These are phyloP conservation scores for Pyricularia pennisetigena DNA, from an alignment of 2,329 filamentous ascomycete species.

Conservation along the genomic window DNA sequence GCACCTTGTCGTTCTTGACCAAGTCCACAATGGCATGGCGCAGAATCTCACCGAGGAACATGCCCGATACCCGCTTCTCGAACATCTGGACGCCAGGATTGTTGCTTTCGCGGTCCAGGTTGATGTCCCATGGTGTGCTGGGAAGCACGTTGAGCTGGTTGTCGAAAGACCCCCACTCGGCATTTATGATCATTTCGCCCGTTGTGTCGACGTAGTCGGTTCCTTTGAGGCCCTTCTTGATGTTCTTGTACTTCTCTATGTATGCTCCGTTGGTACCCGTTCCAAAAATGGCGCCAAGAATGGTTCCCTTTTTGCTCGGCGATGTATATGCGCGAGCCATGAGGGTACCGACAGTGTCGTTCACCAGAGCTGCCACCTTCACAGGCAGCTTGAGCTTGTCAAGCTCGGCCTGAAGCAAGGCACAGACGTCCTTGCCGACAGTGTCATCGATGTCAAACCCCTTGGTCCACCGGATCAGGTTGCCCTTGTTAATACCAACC, in stretches of 20 bases:
- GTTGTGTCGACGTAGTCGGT: conserved; percentile 64
- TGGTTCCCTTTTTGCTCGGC: conserved; percentile 72
- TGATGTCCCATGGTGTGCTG: conserved; percentile 70
- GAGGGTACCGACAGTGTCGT: conserved; percentile 93
- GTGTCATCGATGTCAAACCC: conserved; percentile 96
- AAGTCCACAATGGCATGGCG: conserved; percentile 67
- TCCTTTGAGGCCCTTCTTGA: conserved; percentile 66
- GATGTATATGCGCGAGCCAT: conserved; percentile 97
- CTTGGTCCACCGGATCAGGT: conserved; percentile 95
- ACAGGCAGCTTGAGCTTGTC: conserved; percentile 80
- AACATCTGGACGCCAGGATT: conserved; percentile 98
- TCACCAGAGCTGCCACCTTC: conserved; percentile 89
- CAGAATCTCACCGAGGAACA: conserved; percentile 95
- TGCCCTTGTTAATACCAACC: conserved; percentile 88
- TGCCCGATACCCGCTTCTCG: conserved; percentile 94
- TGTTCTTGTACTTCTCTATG: conserved; percentile 78
- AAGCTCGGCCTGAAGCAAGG: conserved; percentile 79
- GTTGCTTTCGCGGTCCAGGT: conserved; percentile 68
- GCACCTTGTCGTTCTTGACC: conserved; percentile 53
- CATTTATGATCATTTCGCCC: conserved; percentile 95
- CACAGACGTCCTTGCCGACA: conserved; percentile 89
- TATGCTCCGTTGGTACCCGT: conserved; percentile 97
- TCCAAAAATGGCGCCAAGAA: conserved; percentile 95
- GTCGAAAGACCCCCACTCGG: conserved; percentile 97
- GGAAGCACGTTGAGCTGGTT: conserved; percentile 85